A percentile compares a stretch with the other conserved stretches of the same genome.
Evolutionary conservation across 345 rosid species (phyloP).

Genomic region (Carallia pectinifolia): DNA sequence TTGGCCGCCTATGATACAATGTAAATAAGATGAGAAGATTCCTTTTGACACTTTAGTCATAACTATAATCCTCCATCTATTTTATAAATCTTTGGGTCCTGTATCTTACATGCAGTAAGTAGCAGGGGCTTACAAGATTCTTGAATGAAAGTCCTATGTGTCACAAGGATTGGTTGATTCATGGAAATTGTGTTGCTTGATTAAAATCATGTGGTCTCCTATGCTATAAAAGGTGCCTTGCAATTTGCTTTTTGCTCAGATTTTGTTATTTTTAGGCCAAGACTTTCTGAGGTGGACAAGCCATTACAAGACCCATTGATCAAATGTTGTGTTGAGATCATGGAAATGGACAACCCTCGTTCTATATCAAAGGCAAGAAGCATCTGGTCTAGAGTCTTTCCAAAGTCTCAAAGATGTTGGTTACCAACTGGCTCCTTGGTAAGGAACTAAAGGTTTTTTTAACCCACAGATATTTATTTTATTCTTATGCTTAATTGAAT

Average conservation of each 20-base stretch:
- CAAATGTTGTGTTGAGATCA: constrained; percentile 60
- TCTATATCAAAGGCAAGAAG: constrained; percentile 36
- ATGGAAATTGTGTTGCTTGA: not conserved
- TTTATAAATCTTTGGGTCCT: not conserved
- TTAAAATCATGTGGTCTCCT: constrained; percentile 6
- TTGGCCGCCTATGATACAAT: too few species aligned
- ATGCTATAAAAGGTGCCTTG: not conserved
- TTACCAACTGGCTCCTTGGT: constrained; percentile 98
- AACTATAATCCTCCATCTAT: too few species aligned
- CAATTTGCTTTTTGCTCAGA: constrained; percentile 14
- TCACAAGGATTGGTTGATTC: not conserved
- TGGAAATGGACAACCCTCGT: constrained; percentile 47
- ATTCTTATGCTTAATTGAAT: constrained; percentile 16
- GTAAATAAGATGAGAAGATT: not conserved
- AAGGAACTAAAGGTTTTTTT: constrained; percentile 19
- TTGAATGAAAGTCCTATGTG: not conserved
- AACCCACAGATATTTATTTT: not conserved
- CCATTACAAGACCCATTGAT: constrained; percentile 76
- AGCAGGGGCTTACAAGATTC: not conserved
- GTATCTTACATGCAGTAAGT: not conserved
- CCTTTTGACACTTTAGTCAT: not conserved
- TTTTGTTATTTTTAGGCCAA: constrained; percentile 41
- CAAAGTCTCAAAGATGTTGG: constrained; percentile 89
- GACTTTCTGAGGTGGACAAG: constrained; percentile 63
- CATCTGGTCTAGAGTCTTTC: constrained; percentile 76